Percentiles rank a stretch among this genome's conserved stretches.
Evolutionary conservation across 2,329 filamentous ascomycete genomes (phyloP).

Genomic region (Lecanicillium sp.): DNA sequence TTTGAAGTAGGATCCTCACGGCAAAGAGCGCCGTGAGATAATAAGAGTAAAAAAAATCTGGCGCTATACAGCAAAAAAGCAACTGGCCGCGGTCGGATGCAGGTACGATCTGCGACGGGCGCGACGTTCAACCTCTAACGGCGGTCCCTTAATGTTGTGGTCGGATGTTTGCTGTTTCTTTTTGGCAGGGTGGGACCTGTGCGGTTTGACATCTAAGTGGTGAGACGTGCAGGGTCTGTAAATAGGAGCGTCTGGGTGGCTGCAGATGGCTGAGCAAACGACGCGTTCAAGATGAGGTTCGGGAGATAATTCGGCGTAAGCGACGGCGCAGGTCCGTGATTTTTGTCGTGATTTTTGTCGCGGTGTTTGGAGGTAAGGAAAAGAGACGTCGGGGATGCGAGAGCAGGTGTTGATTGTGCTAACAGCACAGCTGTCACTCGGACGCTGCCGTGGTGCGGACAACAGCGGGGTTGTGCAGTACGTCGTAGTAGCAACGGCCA

Average conservation of each 20-base stretch:
- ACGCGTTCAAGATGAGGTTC: neutral
- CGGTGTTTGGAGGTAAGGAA: neutral
- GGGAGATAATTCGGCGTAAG: neutral
- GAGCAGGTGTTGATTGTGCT: neutral
- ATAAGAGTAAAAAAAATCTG: neutral
- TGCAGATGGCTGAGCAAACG: constrained; percentile 4
- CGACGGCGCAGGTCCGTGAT: neutral
- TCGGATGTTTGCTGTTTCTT: constrained; percentile 12
- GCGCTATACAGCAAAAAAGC: neutral
- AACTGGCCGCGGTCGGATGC: neutral
- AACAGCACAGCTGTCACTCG: neutral
- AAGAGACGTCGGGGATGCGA: neutral
- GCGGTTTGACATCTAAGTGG: constrained; percentile 10
- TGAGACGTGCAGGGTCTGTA: neutral
- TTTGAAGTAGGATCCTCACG: constrained; percentile 6
- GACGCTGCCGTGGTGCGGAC: neutral
- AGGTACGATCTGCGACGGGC: neutral
- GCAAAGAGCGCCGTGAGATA: constrained; percentile 10
- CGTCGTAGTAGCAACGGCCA: constrained; percentile 4
- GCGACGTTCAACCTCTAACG: neutral
- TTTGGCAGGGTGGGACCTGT: constrained; percentile 3
- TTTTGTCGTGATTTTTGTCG: neutral
- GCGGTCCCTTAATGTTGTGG: constrained; percentile 6
- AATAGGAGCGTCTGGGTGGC: constrained; percentile 1
- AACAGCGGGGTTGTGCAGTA: constrained; percentile 3